These are phyloP conservation scores for Tuber aestivum DNA, from an alignment of 495 filamentous ascomycete species.

Conservation along the genomic window DNA sequence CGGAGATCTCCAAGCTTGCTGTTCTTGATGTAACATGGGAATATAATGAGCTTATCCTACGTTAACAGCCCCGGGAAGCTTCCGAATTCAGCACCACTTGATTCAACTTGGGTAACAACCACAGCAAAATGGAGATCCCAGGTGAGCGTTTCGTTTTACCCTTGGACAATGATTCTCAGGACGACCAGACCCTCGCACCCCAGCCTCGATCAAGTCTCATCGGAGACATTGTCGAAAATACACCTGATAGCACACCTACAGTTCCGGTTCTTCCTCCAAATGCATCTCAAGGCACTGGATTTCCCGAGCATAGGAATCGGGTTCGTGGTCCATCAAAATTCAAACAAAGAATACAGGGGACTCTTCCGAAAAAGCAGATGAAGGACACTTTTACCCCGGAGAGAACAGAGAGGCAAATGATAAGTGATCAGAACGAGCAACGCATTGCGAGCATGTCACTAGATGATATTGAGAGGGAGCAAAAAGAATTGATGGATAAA, in stretches of 20 bases:
- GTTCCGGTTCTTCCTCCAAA: slow-evolving; percentile 58
- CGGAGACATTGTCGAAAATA: slow-evolving; percentile 68
- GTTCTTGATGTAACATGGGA: background rate
- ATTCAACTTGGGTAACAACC: background rate
- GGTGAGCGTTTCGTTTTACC: slow-evolving; percentile 59
- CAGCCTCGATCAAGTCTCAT: slow-evolving; percentile 49
- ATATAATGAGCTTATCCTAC: background rate
- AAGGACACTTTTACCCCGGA: slow-evolving; percentile 11
- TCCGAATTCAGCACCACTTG: background rate
- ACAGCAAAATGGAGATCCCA: slow-evolving; percentile 52
- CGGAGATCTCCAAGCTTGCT: background rate
- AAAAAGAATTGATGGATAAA: slow-evolving; percentile 62
- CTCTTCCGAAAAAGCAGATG: slow-evolving; percentile 25
- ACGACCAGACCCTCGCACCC: slow-evolving; percentile 22
- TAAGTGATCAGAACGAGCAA: slow-evolving; percentile 75
- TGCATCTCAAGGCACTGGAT: slow-evolving; percentile 57
- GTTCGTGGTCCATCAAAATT: slow-evolving; percentile 61
- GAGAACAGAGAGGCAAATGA: slow-evolving; percentile 56
- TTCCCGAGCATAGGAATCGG: slow-evolving; percentile 79
- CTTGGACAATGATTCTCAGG: slow-evolving; percentile 43
- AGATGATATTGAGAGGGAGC: slow-evolving; percentile 70
- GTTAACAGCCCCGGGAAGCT: background rate
- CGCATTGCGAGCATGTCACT: slow-evolving; percentile 72
- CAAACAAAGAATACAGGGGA: slow-evolving; percentile 58
- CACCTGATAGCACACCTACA: slow-evolving; percentile 51